Percentiles rank a stretch among this genome's conserved stretches.
Conservation (phyloP, 2,329 filamentous ascomycete genomes). For the Tympanopsis confertula region DNA sequence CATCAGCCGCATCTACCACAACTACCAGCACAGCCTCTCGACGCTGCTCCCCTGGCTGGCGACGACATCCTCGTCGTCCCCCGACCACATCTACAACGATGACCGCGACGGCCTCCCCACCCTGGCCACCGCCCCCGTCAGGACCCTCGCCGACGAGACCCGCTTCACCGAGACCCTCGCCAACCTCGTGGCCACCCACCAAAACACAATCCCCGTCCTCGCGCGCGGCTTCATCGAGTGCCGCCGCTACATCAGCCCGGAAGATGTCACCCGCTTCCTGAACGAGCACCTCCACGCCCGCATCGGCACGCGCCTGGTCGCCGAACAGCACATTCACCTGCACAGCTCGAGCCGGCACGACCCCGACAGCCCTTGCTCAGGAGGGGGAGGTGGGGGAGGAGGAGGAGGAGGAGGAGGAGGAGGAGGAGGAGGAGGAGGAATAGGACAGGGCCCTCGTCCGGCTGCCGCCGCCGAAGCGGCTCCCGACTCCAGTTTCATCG, state of each 20-base stretch:
- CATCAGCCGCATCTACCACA: constrained; percentile 86
- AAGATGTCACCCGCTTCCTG: constrained; percentile 79
- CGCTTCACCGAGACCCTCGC: constrained; percentile 85
- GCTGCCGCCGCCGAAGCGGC: constrained; percentile 35
- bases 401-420: background rate
- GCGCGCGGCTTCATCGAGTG: constrained; percentile 89
- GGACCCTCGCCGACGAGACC: constrained; percentile 74
- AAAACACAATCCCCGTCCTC: constrained; percentile 85
- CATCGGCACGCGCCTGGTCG: constrained; percentile 90
- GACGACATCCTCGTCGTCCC: constrained; percentile 53
- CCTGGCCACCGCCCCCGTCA: constrained; percentile 52
- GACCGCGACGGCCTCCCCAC: constrained; percentile 89
- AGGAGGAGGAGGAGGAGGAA: constrained; percentile 43
- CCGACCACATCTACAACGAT: constrained; percentile 92
- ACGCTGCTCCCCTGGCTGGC: constrained; percentile 76
- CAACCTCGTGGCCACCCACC: constrained; percentile 88
- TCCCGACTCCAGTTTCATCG: constrained; percentile 63
- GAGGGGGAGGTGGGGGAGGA: background rate
- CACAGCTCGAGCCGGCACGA: constrained; percentile 44
- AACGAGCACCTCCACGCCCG: constrained; percentile 87
- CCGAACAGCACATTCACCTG: constrained; percentile 90
- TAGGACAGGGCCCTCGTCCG: constrained; percentile 40
- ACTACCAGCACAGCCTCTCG: constrained; percentile 86
- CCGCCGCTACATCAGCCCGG: constrained; percentile 71
- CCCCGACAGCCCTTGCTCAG: constrained; percentile 1